phyloP scores from a whole-genome alignment of 495 filamentous ascomycete genomes.

The Penicillium lividum region DNA sequence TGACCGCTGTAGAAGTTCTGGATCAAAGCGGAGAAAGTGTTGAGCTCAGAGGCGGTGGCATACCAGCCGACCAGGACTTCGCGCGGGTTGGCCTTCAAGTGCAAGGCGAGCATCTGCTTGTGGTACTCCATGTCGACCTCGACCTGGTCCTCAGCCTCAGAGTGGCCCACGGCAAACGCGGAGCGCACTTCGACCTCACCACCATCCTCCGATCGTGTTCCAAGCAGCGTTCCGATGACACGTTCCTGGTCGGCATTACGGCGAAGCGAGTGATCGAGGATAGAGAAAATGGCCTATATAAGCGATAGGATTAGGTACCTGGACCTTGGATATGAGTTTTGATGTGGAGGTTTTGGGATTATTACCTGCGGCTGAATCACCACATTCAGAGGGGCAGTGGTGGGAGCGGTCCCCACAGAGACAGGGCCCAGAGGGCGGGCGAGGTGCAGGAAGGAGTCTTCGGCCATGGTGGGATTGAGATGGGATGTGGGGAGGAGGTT shows the following conservation, averaged over 20 bases:
- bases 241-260: constrained; percentile 86
- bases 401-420: constrained; percentile 72
- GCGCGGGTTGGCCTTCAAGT: constrained; percentile 89
- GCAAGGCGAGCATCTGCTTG: constrained; percentile 94
- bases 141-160: constrained; percentile 96
- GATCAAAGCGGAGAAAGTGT: constrained; percentile 96
- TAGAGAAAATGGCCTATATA: constrained; percentile 89
- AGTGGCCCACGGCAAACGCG: constrained; percentile 96
- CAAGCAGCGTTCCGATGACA: constrained; percentile 94
- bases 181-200: constrained; percentile 92
- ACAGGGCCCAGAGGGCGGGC: constrained; percentile 86
- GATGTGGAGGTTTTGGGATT: constrained; percentile 3
- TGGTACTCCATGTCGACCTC: constrained; percentile 99
- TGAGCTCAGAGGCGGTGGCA: constrained; percentile 90
- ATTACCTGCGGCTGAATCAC: constrained; percentile 93
- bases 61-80: constrained; percentile 98
- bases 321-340: background rate
- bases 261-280: constrained; percentile 94
- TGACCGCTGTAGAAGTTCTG: constrained; percentile 99
- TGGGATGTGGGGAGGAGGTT: constrained; percentile 19
- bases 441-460: constrained; percentile 90
- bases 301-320: background rate
- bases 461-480: constrained; percentile 67
- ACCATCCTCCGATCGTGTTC: constrained; percentile 90
- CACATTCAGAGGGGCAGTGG: constrained; percentile 86